Base-by-base conservation (phyloP, 2,329 filamentous ascomycete species). In the Leptographium lundbergii region DNA sequence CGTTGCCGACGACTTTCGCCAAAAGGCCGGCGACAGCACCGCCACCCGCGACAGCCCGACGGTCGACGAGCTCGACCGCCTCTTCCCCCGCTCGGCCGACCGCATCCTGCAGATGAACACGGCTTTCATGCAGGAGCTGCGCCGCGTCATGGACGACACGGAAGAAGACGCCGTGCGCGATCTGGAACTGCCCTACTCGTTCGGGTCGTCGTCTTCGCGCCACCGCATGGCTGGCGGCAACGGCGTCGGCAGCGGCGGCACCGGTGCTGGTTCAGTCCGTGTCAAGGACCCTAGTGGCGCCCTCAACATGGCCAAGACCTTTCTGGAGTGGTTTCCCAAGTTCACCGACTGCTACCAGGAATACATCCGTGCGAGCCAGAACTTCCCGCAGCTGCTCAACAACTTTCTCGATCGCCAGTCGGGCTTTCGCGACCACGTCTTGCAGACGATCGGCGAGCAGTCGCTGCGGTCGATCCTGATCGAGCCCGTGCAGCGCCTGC, bases 401-500 rank as follows among this genome's bases (percentile, higher is more conserved):
- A 78, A 80, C 1, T 90, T 95, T 66, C 79, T 94, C 62, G 87
- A 90, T 66, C 84, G 85, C 59, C 85, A 88, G 62, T 92, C 91
- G 2, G 91, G 87, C 67, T 92, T 96, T 69, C 87, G 87, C 3
- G 86, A 87, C 65, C 79, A 88, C 53, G 83, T 96, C 3, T 83
- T 89, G 57, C 84, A 91, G 63, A 87, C 87, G 2, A 87, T 87
- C 1, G 92, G 94, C 59, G 94, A 97, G 70, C 94, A 99, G 73
- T 82, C 85, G 60, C 81, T 97, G 58, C 91, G 89, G 55, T 97
- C 94, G 4, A 81, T 94, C 63, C 80, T 99, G 58, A 99, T 99
- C 69, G 94, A 99, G 72, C 94, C 94, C 2, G 91, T 99, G 0
- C 94, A 99, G 71, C 82, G 94, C 57, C 79, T 99, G 57, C 94